Evolutionary conservation across 225 moss, liverwort and hornwort genomes (phyloP), one percentile per base, ranked within the genome.

Genomic region (Climacium dendroides): DNA sequence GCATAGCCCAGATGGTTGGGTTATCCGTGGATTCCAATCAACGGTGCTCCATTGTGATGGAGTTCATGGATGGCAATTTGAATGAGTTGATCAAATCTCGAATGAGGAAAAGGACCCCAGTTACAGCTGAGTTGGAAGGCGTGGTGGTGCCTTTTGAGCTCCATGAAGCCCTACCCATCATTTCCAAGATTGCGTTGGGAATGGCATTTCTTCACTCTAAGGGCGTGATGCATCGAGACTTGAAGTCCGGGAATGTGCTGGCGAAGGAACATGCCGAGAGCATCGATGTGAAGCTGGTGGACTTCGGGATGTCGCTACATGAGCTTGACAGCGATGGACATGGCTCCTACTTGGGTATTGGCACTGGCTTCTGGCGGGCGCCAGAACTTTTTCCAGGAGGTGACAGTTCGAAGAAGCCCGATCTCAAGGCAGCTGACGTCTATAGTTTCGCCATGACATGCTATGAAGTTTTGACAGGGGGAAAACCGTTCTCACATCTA

Each of bases 161-260:
- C 48, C 65, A 52, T 23, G 90, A 87, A 53, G 85, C 81, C 14
- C 4, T 87, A 29, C 6, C 43, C 75, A 87, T 90, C 80, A 90
- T 90, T 60, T 65, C 48, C 26, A 75, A 90, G 35, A 90, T 90
- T 47, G 88, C 85, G 2, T 15, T 78, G 53, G 88, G 90, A 47
- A 90, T 90, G 90, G 85, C 81, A 26, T 90, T 48, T 82, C 79
- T 90, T 43, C 90, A 90, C 61, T 74, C 80, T 19, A 74, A 74
- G 48, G 59, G 62, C 4, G 90, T 88, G 30, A 16, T 88, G 41
- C 90, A 90, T 74, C 77, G 77, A 72, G 90, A 85, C 52, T 67
- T 90, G 85, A 90, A 90, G 78, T 48, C 88, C 24, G 4, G 5
- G 47, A 90, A 90, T 71, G 85, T 90, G 48, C 62, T 90, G 23